A percentile compares a stretch with the other conserved stretches of the same genome.
Evolutionary conservation across 345 rosid species (phyloP).

Genomic region (Eucalyptus cloeziana): DNA sequence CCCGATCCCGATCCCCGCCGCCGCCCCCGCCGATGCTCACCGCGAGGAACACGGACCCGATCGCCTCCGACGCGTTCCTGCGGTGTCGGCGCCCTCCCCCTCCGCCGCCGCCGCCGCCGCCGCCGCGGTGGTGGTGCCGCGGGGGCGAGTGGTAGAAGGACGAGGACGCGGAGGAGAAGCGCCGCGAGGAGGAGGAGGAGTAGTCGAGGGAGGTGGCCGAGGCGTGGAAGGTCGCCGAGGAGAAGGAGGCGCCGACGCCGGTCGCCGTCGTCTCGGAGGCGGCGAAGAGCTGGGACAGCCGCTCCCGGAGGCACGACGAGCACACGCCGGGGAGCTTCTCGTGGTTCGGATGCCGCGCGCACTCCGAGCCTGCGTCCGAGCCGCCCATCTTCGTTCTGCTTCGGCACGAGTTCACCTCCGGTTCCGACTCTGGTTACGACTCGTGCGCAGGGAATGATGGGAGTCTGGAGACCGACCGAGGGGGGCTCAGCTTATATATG

Average conservation of each 20-base stretch:
- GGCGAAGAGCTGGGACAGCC: not conserved
- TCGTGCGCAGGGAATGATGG: not conserved
- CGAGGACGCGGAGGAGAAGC: not conserved
- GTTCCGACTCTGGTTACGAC: not conserved
- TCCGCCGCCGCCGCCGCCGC: not conserved
- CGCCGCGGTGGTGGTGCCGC: not conserved
- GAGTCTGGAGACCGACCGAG: no score
- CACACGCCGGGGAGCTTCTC: not conserved
- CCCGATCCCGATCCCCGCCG: not conserved
- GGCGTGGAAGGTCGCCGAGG: not conserved
- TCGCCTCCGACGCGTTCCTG: constrained; percentile 15
- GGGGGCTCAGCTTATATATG: not conserved
- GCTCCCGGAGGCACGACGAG: constrained; percentile 4
- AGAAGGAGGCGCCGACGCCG: not conserved
- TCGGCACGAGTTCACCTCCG: not conserved
- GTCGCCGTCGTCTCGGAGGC: not conserved
- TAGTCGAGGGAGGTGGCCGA: not conserved
- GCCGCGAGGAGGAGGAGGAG: not conserved
- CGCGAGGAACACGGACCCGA: not conserved
- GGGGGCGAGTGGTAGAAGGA: not conserved
- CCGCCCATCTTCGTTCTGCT: not conserved
- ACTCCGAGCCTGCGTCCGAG: not conserved
- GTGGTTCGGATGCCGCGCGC: not conserved
- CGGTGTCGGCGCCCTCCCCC: constrained; percentile 4
- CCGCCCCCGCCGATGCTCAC: not conserved